A percentile compares a stretch with the other conserved stretches of the same genome.
These are phyloP conservation scores for Saccharomycopsis sp. DNA, from an alignment of 805 yeast species.

Conservation along the genomic window DNA sequence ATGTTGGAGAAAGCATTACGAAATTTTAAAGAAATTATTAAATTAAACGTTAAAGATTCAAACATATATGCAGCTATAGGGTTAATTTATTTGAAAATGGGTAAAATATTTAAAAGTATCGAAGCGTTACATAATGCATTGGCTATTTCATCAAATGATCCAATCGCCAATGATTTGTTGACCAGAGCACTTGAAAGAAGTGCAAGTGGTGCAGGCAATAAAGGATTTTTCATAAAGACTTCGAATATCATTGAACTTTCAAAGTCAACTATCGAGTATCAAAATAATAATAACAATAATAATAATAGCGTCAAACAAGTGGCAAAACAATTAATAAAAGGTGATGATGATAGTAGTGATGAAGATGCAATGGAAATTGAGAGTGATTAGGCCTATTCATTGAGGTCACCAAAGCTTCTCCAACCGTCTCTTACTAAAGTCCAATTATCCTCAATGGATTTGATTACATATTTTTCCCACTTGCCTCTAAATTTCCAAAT, in stretches of 20 bases:
- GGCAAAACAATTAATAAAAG: constrained; percentile 35
- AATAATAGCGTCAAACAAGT: constrained; percentile 6
- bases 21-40: constrained; percentile 71
- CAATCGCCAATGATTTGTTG: constrained; percentile 75
- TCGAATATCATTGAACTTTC: constrained; percentile 12
- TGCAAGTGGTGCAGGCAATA: background rate
- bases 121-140: constrained; percentile 74
- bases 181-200: constrained; percentile 61
- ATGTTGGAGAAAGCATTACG: constrained; percentile 58
- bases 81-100: constrained; percentile 65
- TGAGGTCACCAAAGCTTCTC: constrained; percentile 45
- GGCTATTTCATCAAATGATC: constrained; percentile 71
- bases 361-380: constrained; percentile 57
- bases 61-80: constrained; percentile 82
- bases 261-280: background rate
- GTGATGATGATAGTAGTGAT: constrained; percentile 45
- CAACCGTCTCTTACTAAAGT: constrained; percentile 65
- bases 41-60: constrained; percentile 61
- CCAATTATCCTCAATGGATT: constrained; percentile 33
- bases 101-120: constrained; percentile 59
- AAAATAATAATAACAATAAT: constrained; percentile 10
- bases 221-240: constrained; percentile 27
- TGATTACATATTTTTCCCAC: constrained; percentile 81
- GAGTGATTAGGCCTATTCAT: constrained; percentile 35
- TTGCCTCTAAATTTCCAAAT: constrained; percentile 67